Evolutionary conservation across 352 stramenopile species (phyloP).

Genomic region (Hyaloperonospora brassicae): DNA sequence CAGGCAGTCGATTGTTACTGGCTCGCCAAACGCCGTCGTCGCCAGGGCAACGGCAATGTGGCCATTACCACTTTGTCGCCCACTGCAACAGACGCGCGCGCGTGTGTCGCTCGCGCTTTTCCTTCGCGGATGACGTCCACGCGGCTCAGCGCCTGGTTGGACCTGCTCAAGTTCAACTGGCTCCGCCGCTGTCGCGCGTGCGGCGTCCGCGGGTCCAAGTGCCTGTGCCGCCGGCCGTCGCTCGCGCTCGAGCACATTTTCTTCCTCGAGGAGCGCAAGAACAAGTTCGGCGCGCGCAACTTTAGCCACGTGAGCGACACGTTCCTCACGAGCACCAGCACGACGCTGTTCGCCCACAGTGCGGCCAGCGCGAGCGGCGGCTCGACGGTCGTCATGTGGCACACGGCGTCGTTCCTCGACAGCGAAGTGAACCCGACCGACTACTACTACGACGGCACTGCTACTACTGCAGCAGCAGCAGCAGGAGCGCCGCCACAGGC

Average conservation of each 20-base stretch:
- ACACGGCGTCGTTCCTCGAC: slow-evolving; percentile 26
- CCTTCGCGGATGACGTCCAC: slow-evolving; percentile 22
- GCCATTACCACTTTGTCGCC: no score
- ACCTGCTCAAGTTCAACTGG: slow-evolving; percentile 58
- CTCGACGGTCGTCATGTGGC: slow-evolving; percentile 34
- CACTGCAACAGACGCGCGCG: no score
- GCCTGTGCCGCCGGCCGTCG: slow-evolving; percentile 56
- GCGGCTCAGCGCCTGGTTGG: slow-evolving; percentile 54
- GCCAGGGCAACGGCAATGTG: no score
- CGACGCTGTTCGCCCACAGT: slow-evolving; percentile 29
- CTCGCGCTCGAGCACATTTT: slow-evolving; percentile 75
- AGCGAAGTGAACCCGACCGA: slow-evolving; percentile 29
- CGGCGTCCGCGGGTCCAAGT: slow-evolving; percentile 54
- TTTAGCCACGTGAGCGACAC: slow-evolving; percentile 76
- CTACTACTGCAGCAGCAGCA: no score
- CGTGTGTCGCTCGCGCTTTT: no score
- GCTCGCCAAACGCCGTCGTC: no score
- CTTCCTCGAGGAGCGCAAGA: slow-evolving; percentile 76
- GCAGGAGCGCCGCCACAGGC: background rate
- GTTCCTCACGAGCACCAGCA: slow-evolving; percentile 39
- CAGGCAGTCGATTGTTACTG: no score
- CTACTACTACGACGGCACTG: slow-evolving; percentile 16
- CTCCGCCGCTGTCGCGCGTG: slow-evolving; percentile 59
- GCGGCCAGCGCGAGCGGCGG: slow-evolving; percentile 7
- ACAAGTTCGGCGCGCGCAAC: slow-evolving; percentile 67